These are phyloP conservation scores for Coemansia sp. DNA, from an alignment of 192 early-diverging fungal genomes.

Conservation along the genomic window DNA sequence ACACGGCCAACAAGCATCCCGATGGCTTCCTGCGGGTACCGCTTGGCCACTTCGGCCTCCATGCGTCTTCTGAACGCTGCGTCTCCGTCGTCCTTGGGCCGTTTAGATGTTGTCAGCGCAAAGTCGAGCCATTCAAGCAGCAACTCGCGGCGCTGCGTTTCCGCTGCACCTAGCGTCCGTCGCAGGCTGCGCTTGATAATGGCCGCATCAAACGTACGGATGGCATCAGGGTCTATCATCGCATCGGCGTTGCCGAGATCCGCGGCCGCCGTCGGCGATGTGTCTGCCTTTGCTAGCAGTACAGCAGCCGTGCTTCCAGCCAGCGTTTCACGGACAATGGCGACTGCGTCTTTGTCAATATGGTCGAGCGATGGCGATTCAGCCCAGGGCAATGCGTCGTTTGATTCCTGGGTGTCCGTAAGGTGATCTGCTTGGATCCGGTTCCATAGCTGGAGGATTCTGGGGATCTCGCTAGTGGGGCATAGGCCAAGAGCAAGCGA, in stretches of 20 bases:
- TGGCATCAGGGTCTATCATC: slow-evolving; percentile 6
- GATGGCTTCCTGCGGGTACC: slow-evolving; percentile 13
- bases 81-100: slow-evolving; percentile 4
- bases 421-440: not conserved
- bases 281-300: not conserved
- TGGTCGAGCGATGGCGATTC: not conserved
- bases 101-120: slow-evolving; percentile 17
- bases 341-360: not conserved
- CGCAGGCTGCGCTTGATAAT: slow-evolving; percentile 40
- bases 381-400: not conserved
- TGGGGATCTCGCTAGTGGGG: slow-evolving; percentile 24
- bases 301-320: not conserved
- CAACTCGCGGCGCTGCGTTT: slow-evolving; percentile 10
- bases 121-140: slow-evolving; percentile 50
- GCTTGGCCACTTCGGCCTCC: slow-evolving; percentile 21
- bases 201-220: slow-evolving; percentile 46
- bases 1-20: slow-evolving; percentile 8
- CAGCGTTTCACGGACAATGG: slow-evolving; percentile 8
- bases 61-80: slow-evolving; percentile 12
- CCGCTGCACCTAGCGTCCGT: not conserved
- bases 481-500: slow-evolving; percentile 40
- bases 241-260: not conserved
- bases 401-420: not conserved
- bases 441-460: slow-evolving; percentile 28
- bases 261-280: no score